Conservation (phyloP, 2,329 filamentous ascomycete genomes). For the Aspergillus sp. region DNA sequence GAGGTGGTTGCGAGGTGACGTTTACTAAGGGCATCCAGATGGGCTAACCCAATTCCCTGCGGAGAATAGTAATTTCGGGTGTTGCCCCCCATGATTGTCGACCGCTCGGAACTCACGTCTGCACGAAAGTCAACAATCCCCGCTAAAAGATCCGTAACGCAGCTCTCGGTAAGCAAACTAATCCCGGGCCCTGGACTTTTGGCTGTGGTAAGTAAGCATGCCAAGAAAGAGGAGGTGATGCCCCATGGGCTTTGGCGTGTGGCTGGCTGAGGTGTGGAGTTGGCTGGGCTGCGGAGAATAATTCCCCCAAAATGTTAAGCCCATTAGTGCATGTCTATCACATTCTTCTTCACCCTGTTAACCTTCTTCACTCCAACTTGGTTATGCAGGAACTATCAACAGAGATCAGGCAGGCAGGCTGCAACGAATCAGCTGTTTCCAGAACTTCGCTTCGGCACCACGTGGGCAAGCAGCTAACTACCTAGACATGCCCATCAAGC, state of each 20-base stretch:
- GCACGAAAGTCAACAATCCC: background rate
- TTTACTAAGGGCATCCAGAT: conserved; percentile 29
- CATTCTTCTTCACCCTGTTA: background rate
- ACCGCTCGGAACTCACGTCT: background rate
- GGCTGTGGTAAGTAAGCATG: conserved; percentile 16
- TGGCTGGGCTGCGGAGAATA: conserved; percentile 18
- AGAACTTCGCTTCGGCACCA: no score
- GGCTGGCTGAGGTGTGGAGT: conserved; percentile 17
- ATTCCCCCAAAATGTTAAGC: conserved; percentile 1
- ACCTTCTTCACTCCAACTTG: background rate
- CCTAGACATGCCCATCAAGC: conserved; percentile 15
- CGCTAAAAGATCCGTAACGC: conserved; percentile 11
- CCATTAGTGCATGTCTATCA: conserved; percentile 1
- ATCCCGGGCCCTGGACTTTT: background rate
- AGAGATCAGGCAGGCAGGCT: background rate
- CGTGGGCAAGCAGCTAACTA: background rate
- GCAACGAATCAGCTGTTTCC: conserved; percentile 1
- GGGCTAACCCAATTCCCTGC: conserved; percentile 26
- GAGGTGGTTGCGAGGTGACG: conserved; percentile 36
- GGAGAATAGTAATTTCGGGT: conserved; percentile 23
- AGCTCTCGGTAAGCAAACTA: conserved; percentile 15
- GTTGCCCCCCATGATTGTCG: background rate
- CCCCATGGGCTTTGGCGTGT: conserved; percentile 9
- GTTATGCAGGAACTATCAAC: background rate
- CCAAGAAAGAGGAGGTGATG: conserved; percentile 19